A percentile compares a stretch with the other conserved stretches of the same genome.
phyloP scores from a whole-genome alignment of 1,284 basidiomycete species.

The Ceratobasidium sp. region DNA sequence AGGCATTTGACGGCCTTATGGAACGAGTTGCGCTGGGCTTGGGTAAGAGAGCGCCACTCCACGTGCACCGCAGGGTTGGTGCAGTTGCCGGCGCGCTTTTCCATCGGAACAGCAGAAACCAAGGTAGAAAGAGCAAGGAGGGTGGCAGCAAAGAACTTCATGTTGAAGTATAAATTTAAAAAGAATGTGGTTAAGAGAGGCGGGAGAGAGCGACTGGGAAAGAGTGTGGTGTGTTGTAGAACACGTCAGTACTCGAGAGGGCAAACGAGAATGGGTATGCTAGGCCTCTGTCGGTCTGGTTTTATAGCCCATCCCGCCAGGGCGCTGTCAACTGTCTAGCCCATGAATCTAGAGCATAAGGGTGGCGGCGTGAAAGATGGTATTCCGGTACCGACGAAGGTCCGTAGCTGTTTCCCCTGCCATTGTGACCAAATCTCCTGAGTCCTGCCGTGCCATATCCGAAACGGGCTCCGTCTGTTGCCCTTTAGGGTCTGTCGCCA shows the following conservation, averaged over 20 bases:
- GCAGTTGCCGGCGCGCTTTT: slow-evolving; percentile 27
- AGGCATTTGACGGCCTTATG: no score
- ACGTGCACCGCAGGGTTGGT: no score
- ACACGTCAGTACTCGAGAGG: not conserved
- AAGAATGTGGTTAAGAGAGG: not conserved
- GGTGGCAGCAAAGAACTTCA: slow-evolving; percentile 29
- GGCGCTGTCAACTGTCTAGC: not conserved
- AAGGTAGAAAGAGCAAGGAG: slow-evolving; percentile 17
- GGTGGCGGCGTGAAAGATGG: not conserved
- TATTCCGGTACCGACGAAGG: not conserved
- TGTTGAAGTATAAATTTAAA: not conserved
- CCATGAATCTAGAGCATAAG: slow-evolving; percentile 4
- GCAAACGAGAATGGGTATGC: not conserved
- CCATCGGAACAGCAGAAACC: slow-evolving; percentile 17
- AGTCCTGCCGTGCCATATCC: not conserved
- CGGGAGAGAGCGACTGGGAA: not conserved
- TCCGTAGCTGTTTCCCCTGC: not conserved
- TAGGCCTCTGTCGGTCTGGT: no score
- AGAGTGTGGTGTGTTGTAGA: slow-evolving; percentile 40
- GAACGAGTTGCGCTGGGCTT: slow-evolving; percentile 31
- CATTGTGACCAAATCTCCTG: not conserved
- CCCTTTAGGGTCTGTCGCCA: not conserved
- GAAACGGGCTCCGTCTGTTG: not conserved
- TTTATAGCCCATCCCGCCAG: slow-evolving; percentile 27
- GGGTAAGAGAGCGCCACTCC: slow-evolving; percentile 40